Base-by-base conservation (phyloP, 2,329 filamentous ascomycete genomes). In the Stromatinia cepivora region DNA sequence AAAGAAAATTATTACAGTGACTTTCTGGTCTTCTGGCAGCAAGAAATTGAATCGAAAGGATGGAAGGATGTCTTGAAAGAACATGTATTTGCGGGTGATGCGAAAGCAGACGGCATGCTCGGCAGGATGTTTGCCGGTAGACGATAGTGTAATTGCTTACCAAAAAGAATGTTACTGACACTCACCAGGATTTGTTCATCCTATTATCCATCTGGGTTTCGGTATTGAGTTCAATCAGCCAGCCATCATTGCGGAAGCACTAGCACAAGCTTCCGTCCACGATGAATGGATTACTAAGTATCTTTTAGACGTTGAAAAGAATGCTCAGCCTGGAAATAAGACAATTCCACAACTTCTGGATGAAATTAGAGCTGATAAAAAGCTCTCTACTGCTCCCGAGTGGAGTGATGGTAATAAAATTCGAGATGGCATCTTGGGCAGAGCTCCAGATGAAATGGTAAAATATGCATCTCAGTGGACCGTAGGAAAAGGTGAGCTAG, bases 131-230 rank as follows among this genome's bases (percentile, higher is more conserved):
- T 87, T 76, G 85, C 84, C 22, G 89, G 88, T 84, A 77, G 71
- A 80, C 77, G 8, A 22, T 5, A 48, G 48, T 54, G 20, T 31
- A 20, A 17, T 31, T 13, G 28, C n/a, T 31, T 34, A 22, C 25
- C 6, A 36, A 34, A n/a, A 20, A 25, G 13, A 28, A 20, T 42
- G 4, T 28, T 42, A 17, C 28, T 70, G n/a, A 61, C 11, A 59
- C 50, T 53, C 28, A 31, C 48, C 73, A 85, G 88, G 91, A 0
- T 85, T 94, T 72, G 74, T 93, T 2, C 92, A 97, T 76, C 92
- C 93, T 2, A 81, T 95, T 22, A 94, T 97, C 72, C 92, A 97
- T 77, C 84, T 97, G 28, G 91, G 93, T 62, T 97, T 93, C 77
- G 93, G 91, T 6, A 78, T 97, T 48, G 93, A 97, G 77, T 97